These are phyloP conservation scores for Penicillium canariense DNA, from an alignment of 495 filamentous ascomycete genomes.

Conservation along the genomic window DNA sequence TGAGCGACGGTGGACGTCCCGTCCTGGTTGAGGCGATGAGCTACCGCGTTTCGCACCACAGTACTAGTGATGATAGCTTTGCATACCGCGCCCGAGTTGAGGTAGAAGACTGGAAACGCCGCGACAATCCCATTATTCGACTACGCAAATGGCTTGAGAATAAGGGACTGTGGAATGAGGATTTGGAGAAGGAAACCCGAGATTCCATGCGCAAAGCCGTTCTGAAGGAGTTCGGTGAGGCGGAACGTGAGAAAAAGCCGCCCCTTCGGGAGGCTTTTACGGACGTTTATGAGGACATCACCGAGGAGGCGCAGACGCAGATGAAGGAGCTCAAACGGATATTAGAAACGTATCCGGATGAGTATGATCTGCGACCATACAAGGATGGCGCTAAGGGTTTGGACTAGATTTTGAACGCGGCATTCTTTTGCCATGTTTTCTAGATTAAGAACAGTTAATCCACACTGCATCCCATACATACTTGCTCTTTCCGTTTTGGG, in stretches of 20 bases:
- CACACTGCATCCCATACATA: too few species aligned
- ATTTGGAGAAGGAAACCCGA: conserved; percentile 71
- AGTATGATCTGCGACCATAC: conserved; percentile 82
- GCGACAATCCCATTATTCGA: conserved; percentile 91
- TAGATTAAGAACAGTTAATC: background rate
- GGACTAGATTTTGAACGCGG: conserved; percentile 12
- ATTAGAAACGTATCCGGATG: conserved; percentile 82
- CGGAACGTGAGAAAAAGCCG: conserved; percentile 88
- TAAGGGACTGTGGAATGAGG: conserved; percentile 78
- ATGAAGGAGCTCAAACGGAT: conserved; percentile 73
- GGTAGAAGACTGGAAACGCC: conserved; percentile 95
- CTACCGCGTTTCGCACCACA: conserved; percentile 95
- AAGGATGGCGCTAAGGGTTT: conserved; percentile 74
- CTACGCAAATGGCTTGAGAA: conserved; percentile 90
- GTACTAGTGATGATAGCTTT: conserved; percentile 95
- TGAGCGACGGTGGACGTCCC: conserved; percentile 73
- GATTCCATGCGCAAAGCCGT: conserved; percentile 67
- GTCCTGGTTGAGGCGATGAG: conserved; percentile 96
- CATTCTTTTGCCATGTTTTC: background rate
- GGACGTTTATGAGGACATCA: conserved; percentile 85
- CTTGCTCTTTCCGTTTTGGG: too few species aligned
- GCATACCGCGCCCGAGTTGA: conserved; percentile 92
- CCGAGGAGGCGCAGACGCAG: conserved; percentile 76
- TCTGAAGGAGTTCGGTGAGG: conserved; percentile 78
- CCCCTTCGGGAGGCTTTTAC: conserved; percentile 74